Conservation (phyloP, 2,329 filamentous ascomycete species). For the Ceratocystis harringtonii region DNA sequence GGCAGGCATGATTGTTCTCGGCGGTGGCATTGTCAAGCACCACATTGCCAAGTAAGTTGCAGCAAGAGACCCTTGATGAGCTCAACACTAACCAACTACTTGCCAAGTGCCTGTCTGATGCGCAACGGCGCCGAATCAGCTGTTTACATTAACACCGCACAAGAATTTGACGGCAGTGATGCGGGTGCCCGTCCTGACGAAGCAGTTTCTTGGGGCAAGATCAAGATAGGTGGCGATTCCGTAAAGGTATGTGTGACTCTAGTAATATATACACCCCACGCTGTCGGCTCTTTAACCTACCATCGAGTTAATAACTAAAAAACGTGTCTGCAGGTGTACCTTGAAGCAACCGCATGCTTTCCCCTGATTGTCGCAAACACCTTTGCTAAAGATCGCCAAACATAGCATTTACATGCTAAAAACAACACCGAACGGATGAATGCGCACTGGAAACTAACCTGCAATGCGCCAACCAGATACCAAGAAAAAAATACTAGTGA, state of each 20-base stretch:
- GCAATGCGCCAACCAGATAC: background rate
- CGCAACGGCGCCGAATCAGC: constrained; percentile 92
- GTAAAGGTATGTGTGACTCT: constrained; percentile 54
- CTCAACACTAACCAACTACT: background rate
- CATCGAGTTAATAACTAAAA: background rate
- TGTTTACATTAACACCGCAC: constrained; percentile 93
- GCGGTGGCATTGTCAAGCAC: constrained; percentile 91
- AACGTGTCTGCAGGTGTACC: constrained; percentile 36
- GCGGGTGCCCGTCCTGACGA: constrained; percentile 90
- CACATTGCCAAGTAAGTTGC: constrained; percentile 68
- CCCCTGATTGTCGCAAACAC: constrained; percentile 53
- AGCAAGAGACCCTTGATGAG: background rate
- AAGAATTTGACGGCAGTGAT: constrained; percentile 96
- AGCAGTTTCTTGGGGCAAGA: constrained; percentile 97
- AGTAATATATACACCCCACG: background rate
- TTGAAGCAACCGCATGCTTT: constrained; percentile 50
- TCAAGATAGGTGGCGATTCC: constrained; percentile 71
- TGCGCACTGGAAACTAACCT: background rate
- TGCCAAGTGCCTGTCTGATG: constrained; percentile 66
- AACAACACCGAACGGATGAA: background rate
- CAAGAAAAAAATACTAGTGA: background rate
- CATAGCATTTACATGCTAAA: background rate
- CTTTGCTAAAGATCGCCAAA: constrained; percentile 41
- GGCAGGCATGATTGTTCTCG: constrained; percentile 88
- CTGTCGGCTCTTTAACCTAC: background rate